phyloP scores from a whole-genome alignment of 169 alveolate species.

The Babesia ovis region DNA sequence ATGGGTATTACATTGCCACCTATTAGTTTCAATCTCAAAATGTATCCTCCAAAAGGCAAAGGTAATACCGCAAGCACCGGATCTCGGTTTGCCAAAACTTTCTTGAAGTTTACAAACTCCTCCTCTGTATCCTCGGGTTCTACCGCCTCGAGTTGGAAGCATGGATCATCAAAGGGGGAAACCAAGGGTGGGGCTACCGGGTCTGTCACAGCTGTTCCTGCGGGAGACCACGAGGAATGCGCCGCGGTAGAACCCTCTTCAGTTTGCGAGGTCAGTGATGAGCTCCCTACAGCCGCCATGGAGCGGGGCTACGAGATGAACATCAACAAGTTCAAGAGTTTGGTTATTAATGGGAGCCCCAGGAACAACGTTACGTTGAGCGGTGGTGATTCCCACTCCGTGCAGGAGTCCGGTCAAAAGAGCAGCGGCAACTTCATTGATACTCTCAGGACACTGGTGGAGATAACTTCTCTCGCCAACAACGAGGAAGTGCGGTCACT shows the following conservation, averaged over 20 bases:
- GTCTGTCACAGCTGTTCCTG: slow-evolving; percentile 2
- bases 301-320: not conserved
- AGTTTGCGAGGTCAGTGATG: not conserved
- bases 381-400: not conserved
- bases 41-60: not conserved
- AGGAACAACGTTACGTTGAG: not conserved
- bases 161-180: not conserved
- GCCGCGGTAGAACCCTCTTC: slow-evolving; percentile 7
- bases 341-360: not conserved
- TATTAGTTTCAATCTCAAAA: not conserved
- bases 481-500: not conserved
- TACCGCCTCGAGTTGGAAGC: not conserved
- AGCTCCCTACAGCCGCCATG: not conserved
- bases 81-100: not conserved
- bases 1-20: not conserved
- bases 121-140: not conserved
- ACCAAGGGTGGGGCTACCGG: not conserved
- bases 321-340: slow-evolving; percentile 1
- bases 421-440: slow-evolving; percentile 7
- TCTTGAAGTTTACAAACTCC: not conserved
- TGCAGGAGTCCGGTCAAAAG: not conserved
- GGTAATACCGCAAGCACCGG: not conserved
- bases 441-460: slow-evolving; percentile 26
- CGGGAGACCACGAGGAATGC: not conserved
- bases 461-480: not conserved